A percentile compares a stretch with the other conserved stretches of the same genome.
These are phyloP conservation scores for Lactarius sanguifluus DNA, from an alignment of 768 basidiomycete species.

Conservation along the genomic window DNA sequence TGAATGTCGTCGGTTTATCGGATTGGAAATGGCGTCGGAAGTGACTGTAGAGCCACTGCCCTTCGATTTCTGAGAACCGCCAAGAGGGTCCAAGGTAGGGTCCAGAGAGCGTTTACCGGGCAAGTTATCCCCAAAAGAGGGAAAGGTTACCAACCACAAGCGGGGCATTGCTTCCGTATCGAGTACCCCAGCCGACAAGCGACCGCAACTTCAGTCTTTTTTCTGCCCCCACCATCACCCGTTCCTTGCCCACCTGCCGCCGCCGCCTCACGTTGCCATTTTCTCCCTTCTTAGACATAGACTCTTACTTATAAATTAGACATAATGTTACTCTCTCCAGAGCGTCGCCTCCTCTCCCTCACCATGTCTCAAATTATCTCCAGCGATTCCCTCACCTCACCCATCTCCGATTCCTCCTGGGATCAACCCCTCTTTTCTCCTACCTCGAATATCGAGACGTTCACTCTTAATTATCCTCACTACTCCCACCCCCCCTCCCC, in stretches of 20 bases:
- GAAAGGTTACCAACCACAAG: slow-evolving; percentile 7
- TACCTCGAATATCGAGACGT: slow-evolving; percentile 39
- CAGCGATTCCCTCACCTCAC: slow-evolving; percentile 58
- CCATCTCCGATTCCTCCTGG: slow-evolving; percentile 51
- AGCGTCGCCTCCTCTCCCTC: slow-evolving; percentile 33
- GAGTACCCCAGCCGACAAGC: slow-evolving; percentile 23
- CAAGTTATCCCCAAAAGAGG: slow-evolving; percentile 14
- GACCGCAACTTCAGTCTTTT: slow-evolving; percentile 18
- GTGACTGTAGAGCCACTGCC: slow-evolving; percentile 4
- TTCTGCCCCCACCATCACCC: slow-evolving; percentile 31
- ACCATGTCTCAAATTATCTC: slow-evolving; percentile 61
- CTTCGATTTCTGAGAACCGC: background rate
- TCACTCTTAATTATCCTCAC: slow-evolving; percentile 30
- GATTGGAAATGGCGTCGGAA: background rate
- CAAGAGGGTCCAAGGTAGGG: background rate
- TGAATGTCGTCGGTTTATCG: slow-evolving; percentile 1
- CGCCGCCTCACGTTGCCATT: slow-evolving; percentile 25
- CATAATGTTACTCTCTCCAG: slow-evolving; percentile 32
- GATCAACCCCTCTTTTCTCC: slow-evolving; percentile 46
- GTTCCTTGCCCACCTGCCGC: slow-evolving; percentile 24
- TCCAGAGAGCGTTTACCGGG: background rate
- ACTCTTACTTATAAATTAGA: slow-evolving; percentile 26
- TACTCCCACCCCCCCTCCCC: slow-evolving; percentile 40
- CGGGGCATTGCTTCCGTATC: slow-evolving; percentile 14
- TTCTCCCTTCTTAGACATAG: slow-evolving; percentile 23